Conservation (phyloP, 1,284 basidiomycete genomes). For the Ceratobasidium sp. region DNA sequence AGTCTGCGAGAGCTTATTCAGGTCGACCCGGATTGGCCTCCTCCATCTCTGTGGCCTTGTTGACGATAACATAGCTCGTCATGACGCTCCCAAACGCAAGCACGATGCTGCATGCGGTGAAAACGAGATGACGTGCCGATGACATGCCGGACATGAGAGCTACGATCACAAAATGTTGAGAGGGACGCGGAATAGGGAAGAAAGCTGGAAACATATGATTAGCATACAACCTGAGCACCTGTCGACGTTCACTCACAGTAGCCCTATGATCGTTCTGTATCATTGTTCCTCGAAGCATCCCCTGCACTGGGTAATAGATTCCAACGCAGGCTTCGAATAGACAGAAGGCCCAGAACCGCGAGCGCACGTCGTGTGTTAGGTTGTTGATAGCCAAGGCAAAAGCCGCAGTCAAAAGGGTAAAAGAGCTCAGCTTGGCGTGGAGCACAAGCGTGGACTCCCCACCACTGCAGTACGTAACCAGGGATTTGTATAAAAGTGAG, state of each 20-base stretch:
- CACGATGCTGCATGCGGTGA: conserved; percentile 64
- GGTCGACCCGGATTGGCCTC: not conserved
- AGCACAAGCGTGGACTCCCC: conserved; percentile 53
- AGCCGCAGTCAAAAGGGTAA: conserved; percentile 66
- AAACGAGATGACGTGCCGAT: conserved; percentile 66
- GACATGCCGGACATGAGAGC: conserved; percentile 73
- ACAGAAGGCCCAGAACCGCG: conserved; percentile 76
- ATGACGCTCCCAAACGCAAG: conserved; percentile 67
- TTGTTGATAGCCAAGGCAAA: conserved; percentile 64
- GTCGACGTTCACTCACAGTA: conserved; percentile 58
- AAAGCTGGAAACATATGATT: conserved; percentile 55
- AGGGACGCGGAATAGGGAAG: conserved; percentile 75
- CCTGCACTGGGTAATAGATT: conserved; percentile 78
- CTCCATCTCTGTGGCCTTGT: conserved; percentile 19
- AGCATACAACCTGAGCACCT: conserved; percentile 23
- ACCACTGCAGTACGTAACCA: conserved; percentile 54
- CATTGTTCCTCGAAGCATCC: conserved; percentile 71
- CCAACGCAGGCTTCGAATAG: conserved; percentile 77
- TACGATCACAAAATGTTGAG: conserved; percentile 74
- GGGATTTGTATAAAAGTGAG: conserved; percentile 68
- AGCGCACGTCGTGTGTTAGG: conserved; percentile 56
- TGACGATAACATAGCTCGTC: conserved; percentile 59
- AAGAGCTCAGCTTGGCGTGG: conserved; percentile 70
- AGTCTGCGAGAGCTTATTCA: not conserved
- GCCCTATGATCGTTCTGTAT: conserved; percentile 77